Conservation (phyloP, 768 basidiomycete species). For the Boletus tomentosulus region DNA sequence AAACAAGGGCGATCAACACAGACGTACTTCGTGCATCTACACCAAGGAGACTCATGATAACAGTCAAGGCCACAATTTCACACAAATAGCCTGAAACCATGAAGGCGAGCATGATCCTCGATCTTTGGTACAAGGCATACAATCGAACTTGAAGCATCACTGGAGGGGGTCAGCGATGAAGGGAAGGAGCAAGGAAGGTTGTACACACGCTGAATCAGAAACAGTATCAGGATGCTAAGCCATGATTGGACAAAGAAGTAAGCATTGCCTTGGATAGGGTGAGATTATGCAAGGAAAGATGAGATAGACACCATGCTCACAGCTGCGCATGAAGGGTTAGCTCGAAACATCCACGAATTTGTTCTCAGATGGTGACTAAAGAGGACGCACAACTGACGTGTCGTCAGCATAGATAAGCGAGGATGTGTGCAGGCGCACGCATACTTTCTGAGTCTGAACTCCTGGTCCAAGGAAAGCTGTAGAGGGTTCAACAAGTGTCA, state of each 20-base stretch:
- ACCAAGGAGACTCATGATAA: constrained; percentile 4
- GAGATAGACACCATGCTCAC: constrained; percentile 5
- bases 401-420: neutral
- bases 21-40: constrained; percentile 3
- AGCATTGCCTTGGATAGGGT: constrained; percentile 6
- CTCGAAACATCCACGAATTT: neutral
- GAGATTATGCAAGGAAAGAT: neutral
- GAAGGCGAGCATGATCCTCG: constrained; percentile 3
- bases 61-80: constrained; percentile 4
- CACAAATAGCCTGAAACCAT: constrained; percentile 5
- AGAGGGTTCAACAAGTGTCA: neutral
- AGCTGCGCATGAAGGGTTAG: constrained; percentile 2
- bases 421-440: neutral
- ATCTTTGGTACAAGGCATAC: constrained; percentile 8
- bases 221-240: neutral
- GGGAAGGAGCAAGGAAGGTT: neutral
- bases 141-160: constrained; percentile 14
- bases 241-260: constrained; percentile 7
- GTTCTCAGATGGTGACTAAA: neutral
- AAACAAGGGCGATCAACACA: neutral
- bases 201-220: constrained; percentile 8
- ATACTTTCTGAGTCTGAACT: constrained; percentile 5
- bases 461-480: constrained; percentile 13
- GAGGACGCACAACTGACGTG: constrained; percentile 13
- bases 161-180: neutral